phyloP scores from a whole-genome alignment of 441 rosid species.

The Mallotus repandus region DNA sequence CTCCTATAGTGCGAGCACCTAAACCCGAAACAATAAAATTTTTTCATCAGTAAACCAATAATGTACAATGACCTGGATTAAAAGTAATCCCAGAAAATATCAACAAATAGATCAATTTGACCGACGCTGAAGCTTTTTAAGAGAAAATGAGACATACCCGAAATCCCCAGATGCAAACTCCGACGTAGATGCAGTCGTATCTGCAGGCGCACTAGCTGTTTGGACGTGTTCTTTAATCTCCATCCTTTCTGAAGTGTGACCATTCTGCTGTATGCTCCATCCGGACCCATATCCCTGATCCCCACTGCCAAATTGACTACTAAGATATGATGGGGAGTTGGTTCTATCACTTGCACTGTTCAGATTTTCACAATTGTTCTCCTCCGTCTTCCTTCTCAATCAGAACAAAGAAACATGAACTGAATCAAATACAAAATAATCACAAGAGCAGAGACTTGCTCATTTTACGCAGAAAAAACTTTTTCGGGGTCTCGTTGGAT shows the following conservation, averaged over 20 bases:
- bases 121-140: not conserved
- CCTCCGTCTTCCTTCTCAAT: constrained; percentile 6
- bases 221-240: constrained; percentile 26
- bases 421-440: not conserved
- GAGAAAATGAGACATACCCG: constrained; percentile 42
- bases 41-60: not conserved
- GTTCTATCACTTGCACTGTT: constrained; percentile 27
- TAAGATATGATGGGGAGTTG: not conserved
- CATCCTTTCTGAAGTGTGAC: not conserved
- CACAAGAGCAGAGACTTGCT: no score
- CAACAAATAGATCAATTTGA: not conserved
- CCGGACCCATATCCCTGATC: no score
- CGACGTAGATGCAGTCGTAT: constrained; percentile 12
- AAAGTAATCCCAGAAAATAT: not conserved
- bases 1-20: constrained; percentile 79
- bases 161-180: constrained; percentile 50
- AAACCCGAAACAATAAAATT: not conserved
- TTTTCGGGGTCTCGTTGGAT: no score
- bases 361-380: constrained; percentile 3
- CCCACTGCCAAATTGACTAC: no score
- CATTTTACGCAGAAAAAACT: no score
- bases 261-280: not conserved
- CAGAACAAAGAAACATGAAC: not conserved
- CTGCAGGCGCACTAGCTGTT: constrained; percentile 9
- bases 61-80: not conserved